Conservation (phyloP, 225 moss, liverwort and hornwort species). For the Sphagnum tenellum region DNA sequence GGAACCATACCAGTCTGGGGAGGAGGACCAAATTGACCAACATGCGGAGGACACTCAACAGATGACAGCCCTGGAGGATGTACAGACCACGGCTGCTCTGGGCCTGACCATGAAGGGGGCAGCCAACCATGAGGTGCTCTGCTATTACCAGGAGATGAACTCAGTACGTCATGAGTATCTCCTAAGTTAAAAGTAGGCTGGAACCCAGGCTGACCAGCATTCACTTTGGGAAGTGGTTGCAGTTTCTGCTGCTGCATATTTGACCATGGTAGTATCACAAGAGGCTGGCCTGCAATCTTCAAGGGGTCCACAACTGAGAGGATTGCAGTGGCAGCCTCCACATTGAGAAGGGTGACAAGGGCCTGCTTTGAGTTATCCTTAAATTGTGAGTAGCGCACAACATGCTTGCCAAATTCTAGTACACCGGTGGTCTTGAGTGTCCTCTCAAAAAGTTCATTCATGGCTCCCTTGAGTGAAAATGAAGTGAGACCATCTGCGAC, state of each 20-base stretch:
- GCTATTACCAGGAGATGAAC: not conserved
- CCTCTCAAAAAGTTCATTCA: conserved; percentile 11
- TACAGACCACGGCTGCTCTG: too few species aligned
- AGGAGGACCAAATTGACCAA: too few species aligned
- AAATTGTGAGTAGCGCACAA: conserved; percentile 3
- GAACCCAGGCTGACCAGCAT: not conserved
- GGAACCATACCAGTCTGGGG: not conserved
- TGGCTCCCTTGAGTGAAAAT: conserved; percentile 4
- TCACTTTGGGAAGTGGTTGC: not conserved
- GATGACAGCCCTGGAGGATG: too few species aligned
- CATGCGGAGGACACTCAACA: too few species aligned
- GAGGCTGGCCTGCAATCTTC: conserved; percentile 2
- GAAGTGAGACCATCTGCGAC: not conserved
- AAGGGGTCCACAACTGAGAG: not conserved
- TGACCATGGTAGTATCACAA: conserved; percentile 1
- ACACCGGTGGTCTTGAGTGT: conserved; percentile 2
- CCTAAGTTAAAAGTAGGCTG: not conserved
- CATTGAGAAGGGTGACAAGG: conserved; percentile 1
- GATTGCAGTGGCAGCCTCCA: conserved; percentile 1
- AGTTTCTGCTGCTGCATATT: conserved; percentile 1
- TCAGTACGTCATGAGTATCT: not conserved
- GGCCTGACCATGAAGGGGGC: not conserved
- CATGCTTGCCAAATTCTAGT: conserved; percentile 1
- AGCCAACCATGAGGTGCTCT: not conserved
- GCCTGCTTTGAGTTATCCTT: conserved; percentile 2